A percentile compares a stretch with the other conserved stretches of the same genome.
Conservation (phyloP, 345 rosid species). For the Citrus sp. region DNA sequence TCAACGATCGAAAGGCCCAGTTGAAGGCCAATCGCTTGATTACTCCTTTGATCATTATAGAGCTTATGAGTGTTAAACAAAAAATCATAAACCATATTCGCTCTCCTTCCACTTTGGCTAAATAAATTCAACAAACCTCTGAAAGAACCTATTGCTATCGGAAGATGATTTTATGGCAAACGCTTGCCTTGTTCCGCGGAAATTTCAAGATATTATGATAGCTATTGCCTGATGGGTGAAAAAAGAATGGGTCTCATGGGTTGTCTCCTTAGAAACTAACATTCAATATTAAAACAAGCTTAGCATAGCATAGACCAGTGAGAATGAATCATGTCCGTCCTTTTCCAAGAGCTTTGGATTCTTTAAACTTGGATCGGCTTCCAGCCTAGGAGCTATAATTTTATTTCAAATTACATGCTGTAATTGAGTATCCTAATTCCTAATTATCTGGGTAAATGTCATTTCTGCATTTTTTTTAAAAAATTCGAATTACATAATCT, state of each 20-base stretch:
- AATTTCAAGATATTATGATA: background rate
- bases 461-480: background rate
- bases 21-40: constrained; percentile 23
- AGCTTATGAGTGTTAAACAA: constrained; percentile 18
- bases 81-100: constrained; percentile 18
- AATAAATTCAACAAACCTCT: constrained; percentile 30
- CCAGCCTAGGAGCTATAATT: constrained; percentile 10
- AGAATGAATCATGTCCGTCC: background rate
- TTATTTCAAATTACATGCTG: background rate
- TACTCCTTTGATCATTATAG: constrained; percentile 7
- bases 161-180: constrained; percentile 2
- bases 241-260: background rate
- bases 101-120: background rate
- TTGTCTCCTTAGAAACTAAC: constrained; percentile 12
- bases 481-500: background rate
- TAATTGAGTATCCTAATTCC: background rate
- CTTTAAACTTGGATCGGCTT: background rate
- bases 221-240: background rate
- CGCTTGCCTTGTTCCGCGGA: background rate
- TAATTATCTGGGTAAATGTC: background rate
- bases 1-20: constrained; percentile 30
- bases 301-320: constrained; percentile 22
- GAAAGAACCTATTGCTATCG: constrained; percentile 30
- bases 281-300: background rate
- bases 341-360: background rate